phyloP scores from a whole-genome alignment of 768 basidiomycete species.

The Agaricus subrufescens region DNA sequence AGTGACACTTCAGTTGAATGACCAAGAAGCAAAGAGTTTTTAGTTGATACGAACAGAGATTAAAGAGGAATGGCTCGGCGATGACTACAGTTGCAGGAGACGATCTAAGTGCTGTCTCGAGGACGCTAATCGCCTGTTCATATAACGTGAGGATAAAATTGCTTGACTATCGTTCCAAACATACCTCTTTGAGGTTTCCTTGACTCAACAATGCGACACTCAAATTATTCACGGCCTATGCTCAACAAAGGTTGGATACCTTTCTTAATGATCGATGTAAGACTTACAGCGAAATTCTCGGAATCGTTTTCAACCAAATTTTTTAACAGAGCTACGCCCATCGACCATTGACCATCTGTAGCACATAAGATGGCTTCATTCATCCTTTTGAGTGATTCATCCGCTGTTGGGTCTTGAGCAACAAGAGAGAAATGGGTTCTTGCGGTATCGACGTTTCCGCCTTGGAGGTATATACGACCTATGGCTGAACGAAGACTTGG shows the following conservation, averaged over 20 bases:
- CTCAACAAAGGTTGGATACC: not conserved
- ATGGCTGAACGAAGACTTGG: slow-evolving; percentile 64
- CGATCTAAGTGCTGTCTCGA: slow-evolving; percentile 56
- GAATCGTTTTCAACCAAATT: slow-evolving; percentile 46
- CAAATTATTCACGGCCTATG: slow-evolving; percentile 71
- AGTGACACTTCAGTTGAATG: not conserved
- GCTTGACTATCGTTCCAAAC: slow-evolving; percentile 2
- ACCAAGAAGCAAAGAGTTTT: not conserved
- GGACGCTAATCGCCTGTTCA: slow-evolving; percentile 58
- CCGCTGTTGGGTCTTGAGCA: slow-evolving; percentile 36
- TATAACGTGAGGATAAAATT: not conserved
- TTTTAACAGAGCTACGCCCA: slow-evolving; percentile 41
- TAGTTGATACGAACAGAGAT: slow-evolving; percentile 54
- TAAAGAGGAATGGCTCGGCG: slow-evolving; percentile 82
- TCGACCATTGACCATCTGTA: slow-evolving; percentile 68
- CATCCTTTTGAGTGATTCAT: slow-evolving; percentile 46
- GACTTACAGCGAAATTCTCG: slow-evolving; percentile 54
- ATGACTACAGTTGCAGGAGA: slow-evolving; percentile 71
- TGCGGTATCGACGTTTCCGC: slow-evolving; percentile 60
- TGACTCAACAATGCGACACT: slow-evolving; percentile 67
- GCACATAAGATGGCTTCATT: slow-evolving; percentile 63
- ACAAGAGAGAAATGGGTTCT: slow-evolving; percentile 52
- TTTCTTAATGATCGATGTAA: not conserved
- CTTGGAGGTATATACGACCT: slow-evolving; percentile 71
- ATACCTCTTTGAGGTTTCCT: slow-evolving; percentile 69